phyloP scores from a whole-genome alignment of 257 asterid genomes.

The Fraxinus cuspidata region DNA sequence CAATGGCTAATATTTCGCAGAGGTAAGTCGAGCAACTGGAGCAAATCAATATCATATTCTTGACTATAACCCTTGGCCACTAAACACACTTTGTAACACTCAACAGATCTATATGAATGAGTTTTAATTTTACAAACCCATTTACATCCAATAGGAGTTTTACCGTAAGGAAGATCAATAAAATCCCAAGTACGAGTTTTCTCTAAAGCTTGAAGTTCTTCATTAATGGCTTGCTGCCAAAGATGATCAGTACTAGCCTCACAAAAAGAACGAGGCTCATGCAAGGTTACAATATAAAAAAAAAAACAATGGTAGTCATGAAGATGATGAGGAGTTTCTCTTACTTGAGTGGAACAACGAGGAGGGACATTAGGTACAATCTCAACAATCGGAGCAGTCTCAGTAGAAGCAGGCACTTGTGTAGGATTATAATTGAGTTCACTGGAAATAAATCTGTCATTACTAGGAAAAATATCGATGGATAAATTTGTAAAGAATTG shows the following conservation, averaged over 20 bases:
- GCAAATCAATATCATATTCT: too few species aligned
- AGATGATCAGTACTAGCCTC: slow-evolving; percentile 2
- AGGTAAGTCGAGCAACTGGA: too few species aligned
- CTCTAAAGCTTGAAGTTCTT: neutral
- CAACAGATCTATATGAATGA: too few species aligned
- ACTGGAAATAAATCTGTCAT: too few species aligned
- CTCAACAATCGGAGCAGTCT: neutral
- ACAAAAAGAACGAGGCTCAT: neutral
- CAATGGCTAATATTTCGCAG: too few species aligned
- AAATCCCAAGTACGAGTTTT: neutral
- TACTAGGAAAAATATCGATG: too few species aligned
- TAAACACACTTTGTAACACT: too few species aligned
- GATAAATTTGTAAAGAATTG: too few species aligned
- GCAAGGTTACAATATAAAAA: neutral
- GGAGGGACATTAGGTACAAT: neutral
- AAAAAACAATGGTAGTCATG: neutral
- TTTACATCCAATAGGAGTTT: neutral
- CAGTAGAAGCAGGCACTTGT: neutral
- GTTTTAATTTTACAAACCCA: too few species aligned
- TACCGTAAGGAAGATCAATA: neutral
- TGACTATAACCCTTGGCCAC: too few species aligned
- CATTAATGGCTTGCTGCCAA: neutral
- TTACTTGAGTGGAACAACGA: neutral
- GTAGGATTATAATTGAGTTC: too few species aligned
- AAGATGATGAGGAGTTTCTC: neutral